Evolutionary conservation across 1,284 basidiomycete species (phyloP), one percentile per base, ranked within the genome.

Genomic region (Phellopilus nigrolimitatus): DNA sequence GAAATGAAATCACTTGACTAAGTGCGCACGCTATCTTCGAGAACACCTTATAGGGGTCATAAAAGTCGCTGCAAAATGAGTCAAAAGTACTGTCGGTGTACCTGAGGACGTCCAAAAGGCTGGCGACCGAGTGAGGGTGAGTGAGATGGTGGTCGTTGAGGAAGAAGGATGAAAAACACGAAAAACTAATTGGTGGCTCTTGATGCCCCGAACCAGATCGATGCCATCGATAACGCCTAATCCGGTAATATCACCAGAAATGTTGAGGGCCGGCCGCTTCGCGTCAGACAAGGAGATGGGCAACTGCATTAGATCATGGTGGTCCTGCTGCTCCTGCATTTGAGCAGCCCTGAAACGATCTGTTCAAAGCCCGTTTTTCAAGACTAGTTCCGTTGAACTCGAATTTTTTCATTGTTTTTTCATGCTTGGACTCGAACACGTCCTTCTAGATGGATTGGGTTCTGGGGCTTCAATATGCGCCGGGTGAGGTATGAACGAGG

Each of bases 101-200:
- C 21, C 9, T 2, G 45, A 10, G 24, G 22, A 21, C 17, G 7
- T 3, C n/a, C 21, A 3, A n/a, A 36, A 15, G 3, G 3, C 33
- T n/a, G n/a, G 6, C 3, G 45, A 10, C 33, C 9, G 17, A 12
- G n/a, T 25, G 21, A 4, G n/a, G 3, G n/a, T 17, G 24, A 25
- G 34, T 21, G 37, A 15, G 48, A 30, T 49, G 48, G 41, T 42
- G 30, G 48, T 42, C 34, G 48, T 41, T 37, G 28, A 43, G 39
- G n/a, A 42, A 41, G 48, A 49, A n/a, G n/a, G 31, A 22, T 21
- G 15, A 49, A 33, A 47, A 3, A 17, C 38, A n/a, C 25, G 28
- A n/a, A 28, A 12, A 36, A 5, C 33, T n/a, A 17, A 10, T 17
- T 10, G 34, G 12, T 13, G 15, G 34, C 34, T 37, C 34, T n/a